Evolutionary conservation across 2,329 filamentous ascomycete genomes (phyloP).

Genomic region (Blastomyces silverae): DNA sequence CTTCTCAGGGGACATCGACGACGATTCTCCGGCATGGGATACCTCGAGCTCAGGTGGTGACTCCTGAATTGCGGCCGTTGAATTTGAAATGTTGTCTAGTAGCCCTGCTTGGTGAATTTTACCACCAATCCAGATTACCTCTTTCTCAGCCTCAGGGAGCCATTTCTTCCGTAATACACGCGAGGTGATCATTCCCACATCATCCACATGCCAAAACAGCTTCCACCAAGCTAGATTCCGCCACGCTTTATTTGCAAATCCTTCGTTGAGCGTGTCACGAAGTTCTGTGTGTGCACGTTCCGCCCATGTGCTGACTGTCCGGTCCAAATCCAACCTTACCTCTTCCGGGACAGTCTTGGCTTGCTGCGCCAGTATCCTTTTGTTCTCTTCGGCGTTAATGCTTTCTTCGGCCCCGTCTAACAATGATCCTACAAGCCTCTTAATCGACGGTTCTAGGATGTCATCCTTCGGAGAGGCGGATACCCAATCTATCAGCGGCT

Average conservation of each 20-base stretch:
- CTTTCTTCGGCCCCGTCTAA: conserved; percentile 42
- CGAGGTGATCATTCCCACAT: conserved; percentile 73
- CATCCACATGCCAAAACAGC: conserved; percentile 88
- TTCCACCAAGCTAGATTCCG: conserved; percentile 85
- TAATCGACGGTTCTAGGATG: conserved; percentile 59
- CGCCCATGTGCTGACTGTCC: conserved; percentile 63
- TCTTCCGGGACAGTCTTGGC: conserved; percentile 37
- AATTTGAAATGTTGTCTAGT: conserved; percentile 24
- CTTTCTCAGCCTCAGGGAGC: conserved; percentile 69
- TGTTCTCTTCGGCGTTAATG: conserved; percentile 27
- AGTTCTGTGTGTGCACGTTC: conserved; percentile 76
- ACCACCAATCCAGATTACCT: conserved; percentile 75
- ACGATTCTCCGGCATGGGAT: neutral
- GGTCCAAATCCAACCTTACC: conserved; percentile 48
- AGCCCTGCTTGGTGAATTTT: conserved; percentile 61
- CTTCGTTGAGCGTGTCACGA: conserved; percentile 68
- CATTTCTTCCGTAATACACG: conserved; percentile 73
- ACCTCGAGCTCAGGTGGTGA: neutral
- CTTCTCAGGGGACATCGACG: neutral
- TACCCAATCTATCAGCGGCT: conserved; percentile 61
- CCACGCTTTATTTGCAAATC: conserved; percentile 72
- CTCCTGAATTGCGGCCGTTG: neutral
- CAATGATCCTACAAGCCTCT: conserved; percentile 60
- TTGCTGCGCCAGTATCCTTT: conserved; percentile 29
- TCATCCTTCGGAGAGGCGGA: conserved; percentile 38